Evolutionary conservation across 1,139 yeast species (phyloP), one percentile per base, ranked within the genome.

Genomic region (Pichia sp.): DNA sequence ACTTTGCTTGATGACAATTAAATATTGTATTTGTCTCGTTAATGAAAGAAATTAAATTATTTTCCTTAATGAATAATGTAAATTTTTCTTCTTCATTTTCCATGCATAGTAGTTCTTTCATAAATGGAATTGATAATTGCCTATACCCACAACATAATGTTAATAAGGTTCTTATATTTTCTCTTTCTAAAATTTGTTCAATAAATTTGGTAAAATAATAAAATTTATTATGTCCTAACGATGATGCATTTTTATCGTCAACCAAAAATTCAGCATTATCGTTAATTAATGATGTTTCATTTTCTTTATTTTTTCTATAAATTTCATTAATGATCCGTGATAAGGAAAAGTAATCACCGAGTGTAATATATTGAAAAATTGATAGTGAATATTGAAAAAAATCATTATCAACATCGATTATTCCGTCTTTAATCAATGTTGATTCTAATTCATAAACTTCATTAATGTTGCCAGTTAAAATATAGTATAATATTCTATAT

Each of bases 401-500:
- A 5, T 64, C 66, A 49, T 66, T 58, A 22, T 56, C 47, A 60
- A 52, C 41, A 62, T 67, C 47, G 14, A 29, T 29, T 28, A 16
- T 18, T 9, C 46, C 45, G 7, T 43, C 50, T 62, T 61, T 48
- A 60, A 72, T 30, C 65, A 66, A 46, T 60, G 63, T 54, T 44
- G 68, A 50, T 49, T 65, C 66, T 47, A 75, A 61, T 50, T 72
- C 73, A 56, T 69, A 70, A 3, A 79, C 70, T 49, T 78, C 83
- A 28, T 76, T 67, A 53, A 70, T 70, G 67, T 88, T 88, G 49
- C 79, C 82, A n/a, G 96, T 91, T 63, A 89, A 78, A 51, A 89
- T 71, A 71, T 84, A 78, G 66, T 91, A 91, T 5, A 90, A 71
- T n/a, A 89, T 74, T 49, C 91, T 73, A 66, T 88, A 91, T 46